phyloP scores from a whole-genome alignment of 192 early-diverging fungal species.

The Chytriomyces sp. region DNA sequence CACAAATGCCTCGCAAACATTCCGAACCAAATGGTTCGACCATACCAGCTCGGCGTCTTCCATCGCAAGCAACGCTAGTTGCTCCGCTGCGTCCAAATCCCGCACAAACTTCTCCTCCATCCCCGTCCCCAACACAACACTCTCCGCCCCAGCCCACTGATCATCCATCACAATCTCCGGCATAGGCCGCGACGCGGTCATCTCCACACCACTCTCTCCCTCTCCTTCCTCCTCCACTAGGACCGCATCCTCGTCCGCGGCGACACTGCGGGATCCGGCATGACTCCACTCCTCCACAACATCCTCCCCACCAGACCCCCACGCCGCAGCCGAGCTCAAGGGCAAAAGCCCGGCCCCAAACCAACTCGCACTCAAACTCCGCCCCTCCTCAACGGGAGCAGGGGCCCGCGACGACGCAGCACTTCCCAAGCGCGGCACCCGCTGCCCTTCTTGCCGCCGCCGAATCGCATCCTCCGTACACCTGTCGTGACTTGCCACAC shows the following conservation, averaged over 20 bases:
- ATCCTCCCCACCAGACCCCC: not conserved
- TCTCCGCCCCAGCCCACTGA: constrained; percentile 20
- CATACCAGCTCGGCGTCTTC: constrained; percentile 44
- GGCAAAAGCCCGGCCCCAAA: not conserved
- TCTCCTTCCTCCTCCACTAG: not conserved
- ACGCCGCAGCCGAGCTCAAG: not conserved
- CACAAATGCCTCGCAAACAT: constrained; percentile 37
- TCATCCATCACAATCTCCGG: constrained; percentile 18
- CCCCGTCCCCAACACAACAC: not conserved
- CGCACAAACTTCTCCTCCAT: constrained; percentile 14
- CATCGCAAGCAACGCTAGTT: constrained; percentile 38
- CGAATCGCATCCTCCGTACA: not conserved
- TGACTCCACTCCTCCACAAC: not conserved
- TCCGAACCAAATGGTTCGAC: constrained; percentile 30
- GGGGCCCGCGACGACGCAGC: not conserved
- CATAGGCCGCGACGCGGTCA: not conserved
- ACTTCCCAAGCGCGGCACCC: not conserved
- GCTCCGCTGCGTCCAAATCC: constrained; percentile 35
- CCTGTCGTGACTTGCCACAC: not conserved
- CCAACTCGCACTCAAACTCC: not conserved
- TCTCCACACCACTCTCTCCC: not conserved
- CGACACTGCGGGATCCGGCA: not conserved
- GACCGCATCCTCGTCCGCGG: not conserved
- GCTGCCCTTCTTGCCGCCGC: not conserved
- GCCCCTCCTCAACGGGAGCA: not conserved